Evolutionary conservation across 371 early-diverging fungal species (phyloP).

Genomic region (Zychaea mexicana): DNA sequence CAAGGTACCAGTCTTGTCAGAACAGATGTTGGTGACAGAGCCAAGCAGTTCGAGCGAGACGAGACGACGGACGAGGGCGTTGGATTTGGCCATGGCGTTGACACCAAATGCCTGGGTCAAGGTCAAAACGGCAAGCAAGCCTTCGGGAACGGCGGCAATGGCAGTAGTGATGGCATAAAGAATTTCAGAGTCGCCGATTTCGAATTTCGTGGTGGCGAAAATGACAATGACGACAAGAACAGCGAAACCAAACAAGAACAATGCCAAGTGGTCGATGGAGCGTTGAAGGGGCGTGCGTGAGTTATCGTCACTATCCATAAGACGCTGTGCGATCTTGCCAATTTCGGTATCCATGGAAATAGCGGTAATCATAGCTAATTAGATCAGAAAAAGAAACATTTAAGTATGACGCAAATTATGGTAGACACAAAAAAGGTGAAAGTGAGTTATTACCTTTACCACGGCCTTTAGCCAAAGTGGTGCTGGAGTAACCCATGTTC

Average conservation of each 20-base stretch:
- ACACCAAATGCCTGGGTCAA: conserved; percentile 95
- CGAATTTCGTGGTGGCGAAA: conserved; percentile 58
- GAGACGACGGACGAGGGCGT: conserved; percentile 86
- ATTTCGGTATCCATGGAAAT: conserved; percentile 92
- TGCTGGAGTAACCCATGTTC: conserved; percentile 65
- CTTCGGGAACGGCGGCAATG: conserved; percentile 96
- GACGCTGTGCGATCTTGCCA: conserved; percentile 87
- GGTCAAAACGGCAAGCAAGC: conserved; percentile 88
- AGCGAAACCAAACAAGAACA: conserved; percentile 60
- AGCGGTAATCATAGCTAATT: conserved; percentile 78
- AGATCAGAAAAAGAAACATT: conserved; percentile 74
- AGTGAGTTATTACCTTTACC: conserved; percentile 37
- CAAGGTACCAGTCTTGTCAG: conserved; percentile 95
- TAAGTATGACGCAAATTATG: conserved; percentile 82
- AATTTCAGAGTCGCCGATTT: conserved; percentile 65
- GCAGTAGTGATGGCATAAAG: conserved; percentile 83
- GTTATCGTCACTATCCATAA: conserved; percentile 68
- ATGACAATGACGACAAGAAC: conserved; percentile 57
- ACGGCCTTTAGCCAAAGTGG: conserved; percentile 53
- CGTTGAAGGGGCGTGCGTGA: conserved; percentile 76
- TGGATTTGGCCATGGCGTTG: conserved; percentile 79
- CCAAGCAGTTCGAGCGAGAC: conserved; percentile 90
- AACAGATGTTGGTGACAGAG: conserved; percentile 90
- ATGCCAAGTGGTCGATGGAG: conserved; percentile 63
- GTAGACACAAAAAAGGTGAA: no score